Base-by-base conservation (phyloP, 2,329 filamentous ascomycete species). In the Harringtonia lauricola region DNA sequence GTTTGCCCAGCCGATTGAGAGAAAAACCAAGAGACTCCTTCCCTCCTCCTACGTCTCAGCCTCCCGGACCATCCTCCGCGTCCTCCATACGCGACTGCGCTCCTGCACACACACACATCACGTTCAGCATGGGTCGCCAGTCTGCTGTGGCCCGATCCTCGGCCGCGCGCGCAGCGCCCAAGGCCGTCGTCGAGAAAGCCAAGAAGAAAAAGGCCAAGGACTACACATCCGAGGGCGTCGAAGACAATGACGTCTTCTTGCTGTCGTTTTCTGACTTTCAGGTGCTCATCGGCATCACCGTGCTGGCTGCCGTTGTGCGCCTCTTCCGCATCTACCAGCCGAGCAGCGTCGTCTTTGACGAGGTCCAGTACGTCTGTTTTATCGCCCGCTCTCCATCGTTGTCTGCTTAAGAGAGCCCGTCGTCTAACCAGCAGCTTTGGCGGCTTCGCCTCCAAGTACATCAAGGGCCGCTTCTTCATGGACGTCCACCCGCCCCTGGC, bases 391-490 rank as follows among this genome's bases (percentile, higher is more conserved):
- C 5, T 38, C 30, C 22, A 24, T 36, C 18, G 18, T 28, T 22
- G 36, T 35, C 39, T 33, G 34, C 29, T 10, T 24, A n/a, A 12
- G 8, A 33, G 15, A 30, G n/a, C 36, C 28, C 28, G 28, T 29
- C 8, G 28, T 13, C 13, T 13, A 29, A 8, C 13, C 28, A 8
- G 41, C 57, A 95, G 88, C 67, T 98, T 98, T 63, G 92, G 92
- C 62, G 92, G 92, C 39, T 98, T 98, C 61, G 92, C 92, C 52
- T 87, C 85, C 55, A 98, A 98, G 66, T 98, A 98, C 65, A 96
- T 98, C 74, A 96, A 98, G 72, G 92, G 92, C 58, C 83, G 76
- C 62, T 98, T 98, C 76, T 98, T 98, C 65, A 98, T 98, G 92
- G 92, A 98, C 61, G 92, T 98, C n/a, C 92, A 98, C 61, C 92